Conservation (phyloP, 805 yeast species). For the Barnettozyma wickerhamii region DNA sequence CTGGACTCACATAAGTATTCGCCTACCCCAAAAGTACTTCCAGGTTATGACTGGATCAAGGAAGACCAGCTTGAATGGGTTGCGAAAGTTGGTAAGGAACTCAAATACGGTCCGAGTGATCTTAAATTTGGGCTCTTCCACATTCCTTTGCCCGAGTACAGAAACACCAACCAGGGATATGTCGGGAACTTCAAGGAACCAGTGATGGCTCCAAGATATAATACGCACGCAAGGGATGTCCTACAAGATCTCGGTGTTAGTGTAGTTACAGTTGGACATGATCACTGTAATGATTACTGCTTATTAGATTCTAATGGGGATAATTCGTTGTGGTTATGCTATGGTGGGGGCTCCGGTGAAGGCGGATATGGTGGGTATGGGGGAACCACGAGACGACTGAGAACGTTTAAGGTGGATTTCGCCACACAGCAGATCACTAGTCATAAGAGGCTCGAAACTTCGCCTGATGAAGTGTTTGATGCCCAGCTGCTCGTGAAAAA, state of each 20-base stretch:
- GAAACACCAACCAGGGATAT: constrained; percentile 39
- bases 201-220: constrained; percentile 70
- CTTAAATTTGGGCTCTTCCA: constrained; percentile 90
- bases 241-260: constrained; percentile 65
- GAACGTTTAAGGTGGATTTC: constrained; percentile 66
- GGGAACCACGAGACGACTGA: constrained; percentile 73
- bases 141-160: constrained; percentile 86
- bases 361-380: constrained; percentile 97
- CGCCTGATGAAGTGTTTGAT: constrained; percentile 43
- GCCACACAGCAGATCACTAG: constrained; percentile 39
- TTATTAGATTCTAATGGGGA: constrained; percentile 43
- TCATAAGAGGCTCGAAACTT: constrained; percentile 70
- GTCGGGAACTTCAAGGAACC: constrained; percentile 70
- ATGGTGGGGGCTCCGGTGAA: constrained; percentile 91
- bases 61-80: constrained; percentile 62
- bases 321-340: constrained; percentile 70
- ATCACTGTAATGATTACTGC: constrained; percentile 93
- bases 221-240: constrained; percentile 59
- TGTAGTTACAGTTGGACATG: constrained; percentile 86
- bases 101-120: constrained; percentile 31
- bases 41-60: constrained; percentile 87
- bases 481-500: constrained; percentile 34
- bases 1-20: constrained; percentile 83
- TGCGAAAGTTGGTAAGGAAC: constrained; percentile 30
- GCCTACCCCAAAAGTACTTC: constrained; percentile 54